Percentiles rank a stretch among this genome's conserved stretches.
These are phyloP conservation scores for Polyplosphaeria fusca DNA, from an alignment of 495 filamentous ascomycete species.

Conservation along the genomic window DNA sequence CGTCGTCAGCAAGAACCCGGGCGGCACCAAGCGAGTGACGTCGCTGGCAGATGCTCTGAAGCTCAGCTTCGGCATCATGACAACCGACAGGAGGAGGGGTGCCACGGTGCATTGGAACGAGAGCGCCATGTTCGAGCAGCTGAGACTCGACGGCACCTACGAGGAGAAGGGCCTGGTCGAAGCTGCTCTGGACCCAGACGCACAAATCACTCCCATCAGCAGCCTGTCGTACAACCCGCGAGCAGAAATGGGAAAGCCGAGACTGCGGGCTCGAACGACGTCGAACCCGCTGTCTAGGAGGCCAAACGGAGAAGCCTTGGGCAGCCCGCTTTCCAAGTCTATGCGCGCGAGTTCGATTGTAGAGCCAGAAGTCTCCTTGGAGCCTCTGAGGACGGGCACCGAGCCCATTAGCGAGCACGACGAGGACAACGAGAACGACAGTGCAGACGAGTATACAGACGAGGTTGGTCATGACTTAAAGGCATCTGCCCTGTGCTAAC, in stretches of 20 bases:
- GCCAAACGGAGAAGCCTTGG: constrained; percentile 20
- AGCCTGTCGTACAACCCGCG: constrained; percentile 6
- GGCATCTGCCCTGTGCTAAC: constrained; percentile 9
- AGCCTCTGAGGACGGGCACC: neutral
- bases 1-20: constrained; percentile 96
- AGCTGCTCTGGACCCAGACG: constrained; percentile 25
- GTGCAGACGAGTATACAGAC: constrained; percentile 73
- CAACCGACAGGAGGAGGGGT: constrained; percentile 73
- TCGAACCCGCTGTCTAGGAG: constrained; percentile 22
- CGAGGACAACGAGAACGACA: constrained; percentile 8
- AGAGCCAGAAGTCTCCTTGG: constrained; percentile 11
- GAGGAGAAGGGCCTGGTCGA: constrained; percentile 27
- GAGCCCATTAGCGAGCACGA: neutral
- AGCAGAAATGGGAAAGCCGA: constrained; percentile 16
- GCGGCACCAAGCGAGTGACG: constrained; percentile 95
- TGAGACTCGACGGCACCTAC: constrained; percentile 38
- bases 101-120: constrained; percentile 56
- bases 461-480: too few relatives aligned
- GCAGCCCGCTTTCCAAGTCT: constrained; percentile 31
- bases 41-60: constrained; percentile 93
- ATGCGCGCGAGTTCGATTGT: constrained; percentile 20
- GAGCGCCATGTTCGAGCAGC: constrained; percentile 53
- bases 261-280: constrained; percentile 10
- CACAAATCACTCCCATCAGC: constrained; percentile 19
- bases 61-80: constrained; percentile 95